These are phyloP conservation scores for Candolleomyces eurysporus DNA, from an alignment of 768 basidiomycete species.

Conservation along the genomic window DNA sequence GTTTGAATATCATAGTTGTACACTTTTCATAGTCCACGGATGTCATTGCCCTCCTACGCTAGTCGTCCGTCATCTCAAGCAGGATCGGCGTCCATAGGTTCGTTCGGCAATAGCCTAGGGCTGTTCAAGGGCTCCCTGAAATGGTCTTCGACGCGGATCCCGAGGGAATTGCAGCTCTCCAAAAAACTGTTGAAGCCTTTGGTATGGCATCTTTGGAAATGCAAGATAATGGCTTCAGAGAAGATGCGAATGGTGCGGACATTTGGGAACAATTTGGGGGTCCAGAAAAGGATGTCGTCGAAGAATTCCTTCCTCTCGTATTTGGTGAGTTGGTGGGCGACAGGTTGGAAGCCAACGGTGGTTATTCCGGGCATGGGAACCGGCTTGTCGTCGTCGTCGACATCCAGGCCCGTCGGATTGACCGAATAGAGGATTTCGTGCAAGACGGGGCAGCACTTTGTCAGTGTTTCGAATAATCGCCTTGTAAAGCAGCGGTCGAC, in stretches of 20 bases:
- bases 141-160: neutral
- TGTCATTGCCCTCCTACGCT: no score
- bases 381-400: no score
- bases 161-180: neutral
- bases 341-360: neutral
- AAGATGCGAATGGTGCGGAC: neutral
- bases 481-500: neutral
- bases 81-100: no score
- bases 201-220: neutral
- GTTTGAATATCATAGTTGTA: no score
- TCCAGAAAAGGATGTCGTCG: no score
- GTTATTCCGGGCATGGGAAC: no score
- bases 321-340: neutral
- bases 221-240: neutral
- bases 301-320: neutral
- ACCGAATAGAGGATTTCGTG: neutral
- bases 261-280: neutral
- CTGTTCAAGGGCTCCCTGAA: neutral
- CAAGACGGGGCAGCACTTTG: neutral
- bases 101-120: neutral
- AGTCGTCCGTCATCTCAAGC: no score
- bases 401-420: no score
- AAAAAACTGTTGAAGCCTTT: neutral
- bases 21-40: no score
- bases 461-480: neutral